Evolutionary conservation across 192 early-diverging fungal species (phyloP).

Genomic region (Backusella circina): DNA sequence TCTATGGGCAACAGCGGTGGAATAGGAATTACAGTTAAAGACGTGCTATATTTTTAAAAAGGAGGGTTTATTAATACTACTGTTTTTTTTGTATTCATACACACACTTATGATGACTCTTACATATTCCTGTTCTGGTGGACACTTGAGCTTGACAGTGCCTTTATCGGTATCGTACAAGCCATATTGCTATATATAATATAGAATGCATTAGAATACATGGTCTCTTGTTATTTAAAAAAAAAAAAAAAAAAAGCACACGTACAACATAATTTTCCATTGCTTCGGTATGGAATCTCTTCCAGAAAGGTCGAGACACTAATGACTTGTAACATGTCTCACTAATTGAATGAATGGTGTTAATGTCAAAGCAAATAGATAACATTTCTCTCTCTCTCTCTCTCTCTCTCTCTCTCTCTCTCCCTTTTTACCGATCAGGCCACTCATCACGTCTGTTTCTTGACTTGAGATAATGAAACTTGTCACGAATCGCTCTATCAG

Average conservation of each 20-base stretch:
- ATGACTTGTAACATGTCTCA: slow-evolving; percentile 14
- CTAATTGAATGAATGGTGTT: slow-evolving; percentile 18
- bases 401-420: no score
- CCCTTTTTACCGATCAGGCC: slow-evolving; percentile 36
- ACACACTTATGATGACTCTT: no score
- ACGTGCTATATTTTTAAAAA: slow-evolving; percentile 11
- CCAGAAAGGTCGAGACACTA: slow-evolving; percentile 34
- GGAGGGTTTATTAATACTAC: no score
- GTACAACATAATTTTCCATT: slow-evolving; percentile 53
- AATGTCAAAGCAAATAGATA: no score
- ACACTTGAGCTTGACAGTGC: slow-evolving; percentile 40
- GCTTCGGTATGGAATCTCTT: slow-evolving; percentile 45
- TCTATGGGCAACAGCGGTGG: slow-evolving; percentile 25
- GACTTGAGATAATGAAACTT: slow-evolving; percentile 35
- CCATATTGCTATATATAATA: slow-evolving; percentile 40
- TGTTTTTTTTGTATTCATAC: no score
- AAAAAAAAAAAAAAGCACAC: background rate
- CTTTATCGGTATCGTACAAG: slow-evolving; percentile 36
- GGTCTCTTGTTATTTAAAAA: background rate
- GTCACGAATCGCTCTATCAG: slow-evolving; percentile 23
- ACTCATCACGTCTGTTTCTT: slow-evolving; percentile 42
- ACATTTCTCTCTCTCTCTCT: no score
- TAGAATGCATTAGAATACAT: background rate
- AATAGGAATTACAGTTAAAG: slow-evolving; percentile 7
- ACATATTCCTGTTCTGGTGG: slow-evolving; percentile 43